These are phyloP conservation scores for Rhodomyrtus psidioides DNA, from an alignment of 441 rosid genomes.

Conservation along the genomic window DNA sequence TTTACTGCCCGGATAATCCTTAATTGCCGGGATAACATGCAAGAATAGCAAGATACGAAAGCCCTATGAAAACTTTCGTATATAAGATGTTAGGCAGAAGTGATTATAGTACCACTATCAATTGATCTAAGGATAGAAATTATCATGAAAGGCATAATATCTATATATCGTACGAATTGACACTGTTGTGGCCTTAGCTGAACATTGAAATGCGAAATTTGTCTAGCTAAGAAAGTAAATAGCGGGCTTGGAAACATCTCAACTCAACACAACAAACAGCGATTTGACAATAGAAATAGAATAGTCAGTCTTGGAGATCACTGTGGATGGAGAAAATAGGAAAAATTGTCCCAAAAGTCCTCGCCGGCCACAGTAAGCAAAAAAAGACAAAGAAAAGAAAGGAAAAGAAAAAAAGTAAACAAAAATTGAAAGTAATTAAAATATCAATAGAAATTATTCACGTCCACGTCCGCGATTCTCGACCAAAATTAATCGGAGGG, in stretches of 20 bases:
- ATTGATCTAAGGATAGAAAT: not conserved
- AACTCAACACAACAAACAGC: not conserved
- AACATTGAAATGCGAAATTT: not conserved
- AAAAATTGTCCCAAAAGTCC: too few relatives aligned
- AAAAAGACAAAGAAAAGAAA: too few relatives aligned
- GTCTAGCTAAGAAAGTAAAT: not conserved
- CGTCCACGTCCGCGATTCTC: too few relatives aligned
- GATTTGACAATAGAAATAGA: not conserved
- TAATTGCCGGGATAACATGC: not conserved
- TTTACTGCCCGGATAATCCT: not conserved
- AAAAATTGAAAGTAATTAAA: too few relatives aligned
- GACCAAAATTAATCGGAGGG: too few relatives aligned
- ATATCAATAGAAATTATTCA: too few relatives aligned
- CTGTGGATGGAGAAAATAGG: not conserved
- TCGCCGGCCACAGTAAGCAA: too few relatives aligned
- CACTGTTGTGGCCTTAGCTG: fast-evolving
- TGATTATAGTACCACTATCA: not conserved
- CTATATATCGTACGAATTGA: not conserved
- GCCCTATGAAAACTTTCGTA: not conserved
- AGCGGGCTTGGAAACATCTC: not conserved
- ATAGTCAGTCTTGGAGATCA: not conserved
- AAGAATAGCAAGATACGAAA: not conserved
- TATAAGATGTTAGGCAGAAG: not conserved
- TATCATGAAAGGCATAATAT: too few relatives aligned
- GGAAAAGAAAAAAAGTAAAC: too few relatives aligned